Evolutionary conservation across 768 basidiomycete species (phyloP), one percentile per base, ranked within the genome.

Genomic region (Boletellus ananas): DNA sequence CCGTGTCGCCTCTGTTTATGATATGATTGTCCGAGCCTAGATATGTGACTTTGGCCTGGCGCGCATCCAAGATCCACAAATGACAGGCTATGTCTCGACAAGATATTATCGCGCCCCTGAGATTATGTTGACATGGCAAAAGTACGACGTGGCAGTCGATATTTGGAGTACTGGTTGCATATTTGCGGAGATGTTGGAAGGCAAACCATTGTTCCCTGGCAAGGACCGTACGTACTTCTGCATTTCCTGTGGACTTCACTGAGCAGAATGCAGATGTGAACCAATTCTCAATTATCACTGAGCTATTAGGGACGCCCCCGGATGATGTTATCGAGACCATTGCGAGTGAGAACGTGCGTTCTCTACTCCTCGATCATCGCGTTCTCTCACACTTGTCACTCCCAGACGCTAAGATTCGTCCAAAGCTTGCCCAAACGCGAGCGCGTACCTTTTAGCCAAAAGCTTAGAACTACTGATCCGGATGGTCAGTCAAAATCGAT

Each of bases 121-220:
- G 72, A 99, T 99, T 74, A 99, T 99, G 96, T 79, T 99, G 66
- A 99, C 96, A 34, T 99, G 96, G 96, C 96, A 99, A 71, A 98
- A 98, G 75, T 99, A 99, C 73, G 95, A 98, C 69, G 94, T 97
- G 49, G 96, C 95, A 44, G 96, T 99, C 55, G 96, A 99, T 68
- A 95, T 98, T 66, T 98, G 96, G 96, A 94, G 91, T 64, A 94
- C 94, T 11, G 96, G 94, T 6, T 99, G 96, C 74, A 98, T 99
- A 69, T 97, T 99, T 63, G 96, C 96, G 6, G 96, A 99, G 76
- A 99, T 99, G 96, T 73, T 99, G 43, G 94, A 97, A 68, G 96
- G 96, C 29, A 97, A 97, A 67, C 95, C 96, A 0, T 74, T 99
- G 58, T 99, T 99, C 80, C 96, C 96, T 23, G 96, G 96, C 50